These are phyloP conservation scores for Chaetothyriales sp. DNA, from an alignment of 2,329 filamentous ascomycete species.

Conservation along the genomic window DNA sequence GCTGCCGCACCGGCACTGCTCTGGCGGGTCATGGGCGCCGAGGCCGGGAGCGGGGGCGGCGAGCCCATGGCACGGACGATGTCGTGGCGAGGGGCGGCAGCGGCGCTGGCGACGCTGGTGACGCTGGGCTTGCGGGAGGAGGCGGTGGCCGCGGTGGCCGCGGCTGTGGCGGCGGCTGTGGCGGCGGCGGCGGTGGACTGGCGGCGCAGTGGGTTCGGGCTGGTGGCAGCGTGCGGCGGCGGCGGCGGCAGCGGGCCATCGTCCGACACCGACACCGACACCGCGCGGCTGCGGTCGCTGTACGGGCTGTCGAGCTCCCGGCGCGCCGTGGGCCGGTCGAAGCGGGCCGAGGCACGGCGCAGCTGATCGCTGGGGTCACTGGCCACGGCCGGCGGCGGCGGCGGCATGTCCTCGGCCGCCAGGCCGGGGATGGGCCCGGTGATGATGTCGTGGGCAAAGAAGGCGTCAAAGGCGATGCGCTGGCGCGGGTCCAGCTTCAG, in stretches of 20 bases:
- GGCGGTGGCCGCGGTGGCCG: background rate
- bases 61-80: conserved; percentile 22
- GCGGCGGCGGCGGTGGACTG: background rate
- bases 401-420: conserved; percentile 58
- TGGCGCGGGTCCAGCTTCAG: conserved; percentile 78
- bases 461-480: conserved; percentile 70
- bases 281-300: conserved; percentile 7
- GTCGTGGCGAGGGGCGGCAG: conserved; percentile 30
- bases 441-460: conserved; percentile 66
- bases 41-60: conserved; percentile 22
- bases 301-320: conserved; percentile 16
- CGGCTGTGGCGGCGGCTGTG: background rate
- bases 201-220: background rate
- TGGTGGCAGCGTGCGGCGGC: no score
- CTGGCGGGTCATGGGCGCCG: conserved; percentile 47
- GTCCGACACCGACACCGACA: background rate
- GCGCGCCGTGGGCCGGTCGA: conserved; percentile 12
- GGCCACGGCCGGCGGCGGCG: background rate
- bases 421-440: conserved; percentile 64
- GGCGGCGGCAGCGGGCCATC: background rate
- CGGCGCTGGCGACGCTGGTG: conserved; percentile 19
- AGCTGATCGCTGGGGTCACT: background rate
- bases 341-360: conserved; percentile 8
- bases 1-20: conserved; percentile 32
- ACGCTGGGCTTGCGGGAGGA: background rate